Conservation (phyloP, 495 filamentous ascomycete species). For the Penicillium alfredii region DNA sequence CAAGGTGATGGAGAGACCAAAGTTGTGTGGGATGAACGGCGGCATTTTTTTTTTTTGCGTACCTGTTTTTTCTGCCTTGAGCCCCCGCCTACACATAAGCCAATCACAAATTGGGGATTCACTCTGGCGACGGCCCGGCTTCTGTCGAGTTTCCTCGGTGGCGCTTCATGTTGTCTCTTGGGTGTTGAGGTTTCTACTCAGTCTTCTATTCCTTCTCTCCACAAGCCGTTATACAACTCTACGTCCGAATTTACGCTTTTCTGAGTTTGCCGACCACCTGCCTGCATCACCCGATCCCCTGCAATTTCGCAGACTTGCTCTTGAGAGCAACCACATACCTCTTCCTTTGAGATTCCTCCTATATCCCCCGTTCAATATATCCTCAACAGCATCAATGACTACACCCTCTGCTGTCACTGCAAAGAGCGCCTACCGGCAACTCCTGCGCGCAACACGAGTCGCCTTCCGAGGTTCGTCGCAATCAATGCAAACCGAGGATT, state of each 20-base stretch:
- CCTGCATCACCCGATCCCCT: too few species aligned
- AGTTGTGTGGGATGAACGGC: conserved; percentile 13
- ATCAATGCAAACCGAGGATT: too few species aligned
- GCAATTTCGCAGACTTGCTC: too few species aligned
- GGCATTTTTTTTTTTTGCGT: conserved; percentile 19
- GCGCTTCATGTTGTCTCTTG: conserved; percentile 13
- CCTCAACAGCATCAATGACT: conserved; percentile 14
- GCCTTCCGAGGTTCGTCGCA: conserved; percentile 76
- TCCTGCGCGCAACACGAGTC: conserved; percentile 74
- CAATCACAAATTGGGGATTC: conserved; percentile 31
- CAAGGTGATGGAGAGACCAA: conserved; percentile 13
- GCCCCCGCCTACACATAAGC: conserved; percentile 27
- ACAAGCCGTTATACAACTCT: too few species aligned
- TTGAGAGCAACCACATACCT: conserved; percentile 1
- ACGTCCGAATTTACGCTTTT: too few species aligned
- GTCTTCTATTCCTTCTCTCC: too few species aligned
- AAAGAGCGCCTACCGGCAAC: conserved; percentile 69
- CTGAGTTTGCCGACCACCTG: too few species aligned
- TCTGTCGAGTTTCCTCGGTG: conserved; percentile 3
- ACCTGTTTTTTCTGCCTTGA: conserved; percentile 32
- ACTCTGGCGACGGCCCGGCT: conserved; percentile 21
- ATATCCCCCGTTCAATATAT: conserved; percentile 1
- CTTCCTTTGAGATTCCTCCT: not conserved
- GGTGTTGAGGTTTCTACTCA: too few species aligned
- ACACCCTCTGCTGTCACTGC: conserved; percentile 47